Evolutionary conservation across 2,329 filamentous ascomycete species (phyloP).

Genomic region (Rhynchosporium secalis): DNA sequence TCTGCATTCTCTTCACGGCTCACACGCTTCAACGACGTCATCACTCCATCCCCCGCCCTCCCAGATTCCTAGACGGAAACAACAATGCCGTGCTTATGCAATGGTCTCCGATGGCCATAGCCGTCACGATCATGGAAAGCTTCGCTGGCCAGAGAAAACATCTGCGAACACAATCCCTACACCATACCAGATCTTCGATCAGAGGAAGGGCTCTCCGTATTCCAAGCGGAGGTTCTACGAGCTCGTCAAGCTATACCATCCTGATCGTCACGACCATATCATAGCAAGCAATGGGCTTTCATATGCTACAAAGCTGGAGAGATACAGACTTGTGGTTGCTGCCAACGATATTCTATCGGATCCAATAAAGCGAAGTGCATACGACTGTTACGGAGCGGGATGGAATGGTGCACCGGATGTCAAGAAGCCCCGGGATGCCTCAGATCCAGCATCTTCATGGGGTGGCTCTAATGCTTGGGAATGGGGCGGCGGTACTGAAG

Average conservation of each 20-base stretch:
- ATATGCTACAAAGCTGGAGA: constrained; percentile 69
- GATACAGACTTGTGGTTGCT: constrained; percentile 84
- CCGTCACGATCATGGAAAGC: constrained; percentile 39
- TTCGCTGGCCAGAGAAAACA: constrained; percentile 39
- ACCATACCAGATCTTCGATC: constrained; percentile 83
- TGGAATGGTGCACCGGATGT: constrained; percentile 60
- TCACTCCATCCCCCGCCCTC: constrained; percentile 25
- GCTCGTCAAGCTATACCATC: constrained; percentile 94
- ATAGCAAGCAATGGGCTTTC: constrained; percentile 50
- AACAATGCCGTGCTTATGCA: constrained; percentile 41
- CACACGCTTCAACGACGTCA: constrained; percentile 38
- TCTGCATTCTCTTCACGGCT: constrained; percentile 40
- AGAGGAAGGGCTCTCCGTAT: constrained; percentile 65
- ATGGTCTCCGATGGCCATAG: constrained; percentile 42
- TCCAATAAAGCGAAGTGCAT: constrained; percentile 73
- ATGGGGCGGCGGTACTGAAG: constrained; percentile 35
- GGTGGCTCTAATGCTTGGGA: constrained; percentile 26
- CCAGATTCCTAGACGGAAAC: constrained; percentile 22
- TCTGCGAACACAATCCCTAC: constrained; percentile 48
- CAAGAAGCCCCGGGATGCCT: constrained; percentile 32
- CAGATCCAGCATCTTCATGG: constrained; percentile 35
- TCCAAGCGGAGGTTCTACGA: constrained; percentile 83
- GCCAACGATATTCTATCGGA: constrained; percentile 88
- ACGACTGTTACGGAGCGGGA: constrained; percentile 78
- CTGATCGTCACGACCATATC: constrained; percentile 60